phyloP scores from a whole-genome alignment of 2,329 filamentous ascomycete genomes.

The Paracorniculantispora psalliotae region DNA sequence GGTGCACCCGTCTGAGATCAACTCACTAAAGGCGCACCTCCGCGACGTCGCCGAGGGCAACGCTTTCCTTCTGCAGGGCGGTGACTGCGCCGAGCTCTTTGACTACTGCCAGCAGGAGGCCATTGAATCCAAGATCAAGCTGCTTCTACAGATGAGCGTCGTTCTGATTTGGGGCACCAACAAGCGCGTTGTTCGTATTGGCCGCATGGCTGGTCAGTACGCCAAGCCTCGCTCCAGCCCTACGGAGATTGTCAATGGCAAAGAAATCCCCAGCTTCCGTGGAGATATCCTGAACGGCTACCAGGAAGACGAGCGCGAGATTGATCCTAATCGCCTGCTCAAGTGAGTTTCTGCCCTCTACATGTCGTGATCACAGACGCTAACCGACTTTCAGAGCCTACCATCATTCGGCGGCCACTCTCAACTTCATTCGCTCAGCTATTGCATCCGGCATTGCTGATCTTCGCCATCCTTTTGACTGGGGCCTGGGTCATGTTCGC shows the following conservation, averaged over 20 bases:
- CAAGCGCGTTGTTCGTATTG: constrained; percentile 86
- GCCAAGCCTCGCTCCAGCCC: constrained; percentile 91
- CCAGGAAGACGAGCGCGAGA: constrained; percentile 64
- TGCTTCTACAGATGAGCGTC: constrained; percentile 93
- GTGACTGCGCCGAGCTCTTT: constrained; percentile 95
- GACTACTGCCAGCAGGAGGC: constrained; percentile 87
- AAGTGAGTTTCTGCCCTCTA: constrained; percentile 39
- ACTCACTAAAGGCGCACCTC: constrained; percentile 70
- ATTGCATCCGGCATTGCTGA: constrained; percentile 87
- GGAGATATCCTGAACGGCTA: constrained; percentile 96
- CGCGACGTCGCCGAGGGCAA: constrained; percentile 84
- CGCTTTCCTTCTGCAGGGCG: constrained; percentile 90
- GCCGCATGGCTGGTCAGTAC: constrained; percentile 94
- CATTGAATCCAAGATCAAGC: constrained; percentile 95
- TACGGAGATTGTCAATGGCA: constrained; percentile 74
- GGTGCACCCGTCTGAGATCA: constrained; percentile 76
- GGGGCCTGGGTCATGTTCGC: constrained; percentile 86
- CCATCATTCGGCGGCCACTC: constrained; percentile 88
- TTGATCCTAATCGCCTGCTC: constrained; percentile 80
- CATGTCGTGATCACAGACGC: constrained; percentile 3
- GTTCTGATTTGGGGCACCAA: constrained; percentile 84
- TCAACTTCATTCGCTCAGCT: constrained; percentile 86
- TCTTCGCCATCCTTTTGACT: constrained; percentile 87
- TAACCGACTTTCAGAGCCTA: constrained; percentile 59
- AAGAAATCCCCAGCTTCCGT: constrained; percentile 81